Evolutionary conservation across 2,329 filamentous ascomycete species (phyloP), one percentile per base, ranked within the genome.

Genomic region (Penicillium sp.): DNA sequence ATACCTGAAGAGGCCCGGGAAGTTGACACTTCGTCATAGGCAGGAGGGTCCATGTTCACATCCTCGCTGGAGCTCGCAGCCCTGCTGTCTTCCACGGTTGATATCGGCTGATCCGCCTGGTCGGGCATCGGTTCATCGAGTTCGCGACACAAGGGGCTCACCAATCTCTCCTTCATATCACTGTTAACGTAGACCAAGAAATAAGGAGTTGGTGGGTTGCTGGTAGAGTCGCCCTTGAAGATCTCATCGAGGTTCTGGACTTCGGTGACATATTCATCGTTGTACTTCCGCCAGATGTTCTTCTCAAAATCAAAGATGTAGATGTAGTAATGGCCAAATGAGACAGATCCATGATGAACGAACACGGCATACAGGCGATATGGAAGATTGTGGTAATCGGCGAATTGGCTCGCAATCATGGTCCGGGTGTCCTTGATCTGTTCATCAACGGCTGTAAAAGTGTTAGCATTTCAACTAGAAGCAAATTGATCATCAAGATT

Each of bases 341-440:
- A 82, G 39, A 87, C 81, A 27, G 74, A 75, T 29, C 82, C 81
- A 18, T 88, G 87, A 70, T 99, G 94, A 65, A 96, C 93, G 67
- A 99, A 96, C 31, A 97, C 89, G 0, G 93, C 90, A 63, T 97
- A 92, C 4, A 99, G 83, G 13, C 85, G 85, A 71, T 97, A 99
- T 10, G 87, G 83, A 44, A 90, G 78, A 24, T 84, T 77, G 41
- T 81, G 81, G 66, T 87, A 82, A 48, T 83, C 81, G 3, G 79
- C 79, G 66, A 92, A 93, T 48, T 88, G 80, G 3, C 74, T 74
- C 27, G 78, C 72, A 45, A 87, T 80, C 54, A 78, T 74, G 4
- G 73, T 66, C 54, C 81, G 75, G 1, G 81, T 72, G 11, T 74
- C 67, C 44, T 72, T 75, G 47, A 86, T 82, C 55, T 85, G 65